These are phyloP conservation scores for Hebeloma cylindrosporum DNA, from an alignment of 768 basidiomycete species.

Conservation along the genomic window DNA sequence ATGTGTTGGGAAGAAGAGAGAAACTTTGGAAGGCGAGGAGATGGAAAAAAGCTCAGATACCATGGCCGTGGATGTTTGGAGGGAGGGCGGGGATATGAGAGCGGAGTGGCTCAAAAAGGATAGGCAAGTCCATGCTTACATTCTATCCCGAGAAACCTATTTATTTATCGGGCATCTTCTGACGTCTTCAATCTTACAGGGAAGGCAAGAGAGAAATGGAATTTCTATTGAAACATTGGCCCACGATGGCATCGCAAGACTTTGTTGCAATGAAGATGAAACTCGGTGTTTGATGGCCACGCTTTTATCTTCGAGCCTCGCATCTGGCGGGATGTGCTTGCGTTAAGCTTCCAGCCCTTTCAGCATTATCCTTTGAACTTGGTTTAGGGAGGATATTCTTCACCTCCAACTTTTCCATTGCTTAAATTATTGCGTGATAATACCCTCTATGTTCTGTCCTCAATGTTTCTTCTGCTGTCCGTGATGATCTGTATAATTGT, in stretches of 20 bases:
- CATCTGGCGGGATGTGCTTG: too few relatives aligned
- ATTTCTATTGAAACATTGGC: slow-evolving; percentile 48
- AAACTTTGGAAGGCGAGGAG: slow-evolving; percentile 36
- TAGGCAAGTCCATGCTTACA: slow-evolving; percentile 36
- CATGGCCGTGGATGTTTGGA: slow-evolving; percentile 48
- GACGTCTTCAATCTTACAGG: slow-evolving; percentile 33
- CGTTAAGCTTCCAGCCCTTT: too few relatives aligned
- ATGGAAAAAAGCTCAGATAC: slow-evolving; percentile 26
- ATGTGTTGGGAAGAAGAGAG: slow-evolving; percentile 41
- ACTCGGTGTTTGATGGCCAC: slow-evolving; percentile 48
- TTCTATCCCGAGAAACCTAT: slow-evolving; percentile 1
- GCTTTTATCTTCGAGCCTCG: slow-evolving; percentile 7
- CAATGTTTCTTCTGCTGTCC: too few relatives aligned
- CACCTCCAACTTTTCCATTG: too few relatives aligned
- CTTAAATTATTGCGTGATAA: too few relatives aligned
- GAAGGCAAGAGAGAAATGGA: slow-evolving; percentile 58
- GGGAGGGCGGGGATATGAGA: slow-evolving; percentile 47
- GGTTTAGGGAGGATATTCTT: too few relatives aligned
- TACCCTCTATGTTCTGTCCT: too few relatives aligned
- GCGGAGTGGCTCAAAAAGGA: slow-evolving; percentile 62
- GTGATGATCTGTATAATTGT: too few relatives aligned
- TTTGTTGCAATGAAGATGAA: slow-evolving; percentile 54
- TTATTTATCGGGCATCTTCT: slow-evolving; percentile 10
- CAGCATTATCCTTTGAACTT: too few relatives aligned
- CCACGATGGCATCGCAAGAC: slow-evolving; percentile 46